phyloP scores from a whole-genome alignment of 2,329 filamentous ascomycete genomes.

The Fusarium sp. region DNA sequence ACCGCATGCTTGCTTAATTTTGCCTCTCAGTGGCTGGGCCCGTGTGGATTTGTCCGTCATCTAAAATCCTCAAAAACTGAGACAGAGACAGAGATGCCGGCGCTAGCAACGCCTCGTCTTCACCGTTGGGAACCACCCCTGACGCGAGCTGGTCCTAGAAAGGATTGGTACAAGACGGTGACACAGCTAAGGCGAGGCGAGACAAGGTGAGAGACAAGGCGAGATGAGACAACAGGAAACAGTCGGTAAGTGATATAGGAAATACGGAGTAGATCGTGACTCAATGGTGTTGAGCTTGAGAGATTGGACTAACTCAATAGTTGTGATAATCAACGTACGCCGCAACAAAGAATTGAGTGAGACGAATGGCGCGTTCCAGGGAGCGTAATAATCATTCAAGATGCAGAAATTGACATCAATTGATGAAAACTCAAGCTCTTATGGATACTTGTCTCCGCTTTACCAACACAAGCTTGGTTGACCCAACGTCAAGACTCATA shows the following conservation, averaged over 20 bases:
- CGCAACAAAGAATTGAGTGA: too few relatives aligned
- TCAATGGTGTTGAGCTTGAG: too few relatives aligned
- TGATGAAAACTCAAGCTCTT: too few relatives aligned
- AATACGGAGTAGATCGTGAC: too few relatives aligned
- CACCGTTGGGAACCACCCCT: constrained; percentile 38
- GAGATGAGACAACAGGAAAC: neutral
- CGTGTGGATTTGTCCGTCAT: constrained; percentile 12
- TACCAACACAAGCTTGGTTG: neutral
- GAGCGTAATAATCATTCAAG: too few relatives aligned
- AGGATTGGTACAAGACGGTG: constrained; percentile 4
- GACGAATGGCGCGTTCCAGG: neutral
- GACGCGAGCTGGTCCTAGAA: constrained; percentile 36
- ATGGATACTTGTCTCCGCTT: too few relatives aligned
- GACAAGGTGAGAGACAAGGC: constrained; percentile 13
- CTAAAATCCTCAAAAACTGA: neutral
- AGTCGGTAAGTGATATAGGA: neutral
- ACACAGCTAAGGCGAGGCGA: constrained; percentile 10
- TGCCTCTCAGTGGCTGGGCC: neutral
- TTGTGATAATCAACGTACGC: too few relatives aligned
- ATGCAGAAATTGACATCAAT: neutral
- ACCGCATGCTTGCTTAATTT: constrained; percentile 7
- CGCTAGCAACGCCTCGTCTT: constrained; percentile 41
- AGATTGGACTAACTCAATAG: too few relatives aligned
- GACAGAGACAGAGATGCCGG: constrained; percentile 35
- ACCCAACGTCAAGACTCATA: neutral